Percentiles rank a stretch among this genome's conserved stretches.
Evolutionary conservation across 2,329 filamentous ascomycete genomes (phyloP).

Genomic region (Cercospora citrullina): DNA sequence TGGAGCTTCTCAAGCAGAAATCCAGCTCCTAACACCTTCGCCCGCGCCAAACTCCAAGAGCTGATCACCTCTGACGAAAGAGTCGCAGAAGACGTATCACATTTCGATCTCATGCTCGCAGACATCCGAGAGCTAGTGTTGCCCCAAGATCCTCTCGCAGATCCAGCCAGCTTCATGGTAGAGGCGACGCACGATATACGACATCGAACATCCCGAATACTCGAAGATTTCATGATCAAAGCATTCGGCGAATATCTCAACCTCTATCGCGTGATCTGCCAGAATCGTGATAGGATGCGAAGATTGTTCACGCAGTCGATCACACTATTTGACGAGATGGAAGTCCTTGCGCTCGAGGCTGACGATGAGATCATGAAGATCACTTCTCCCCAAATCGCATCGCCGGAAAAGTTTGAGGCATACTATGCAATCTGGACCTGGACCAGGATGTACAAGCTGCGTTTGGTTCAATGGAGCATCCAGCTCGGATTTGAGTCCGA

Average conservation of each 20-base stretch:
- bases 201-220: conserved; percentile 68
- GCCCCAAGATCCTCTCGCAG: conserved; percentile 68
- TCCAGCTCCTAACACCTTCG: conserved; percentile 79
- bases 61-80: conserved; percentile 69
- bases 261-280: conserved; percentile 77
- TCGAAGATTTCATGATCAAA: conserved; percentile 66
- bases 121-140: conserved; percentile 78
- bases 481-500: conserved; percentile 94
- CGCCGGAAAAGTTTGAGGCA: conserved; percentile 43
- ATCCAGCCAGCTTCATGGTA: conserved; percentile 72
- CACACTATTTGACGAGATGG: conserved; percentile 78
- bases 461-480: conserved; percentile 80
- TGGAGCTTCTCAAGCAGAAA: conserved; percentile 64
- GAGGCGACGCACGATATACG: conserved; percentile 73
- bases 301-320: conserved; percentile 84
- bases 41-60: conserved; percentile 59
- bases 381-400: not conserved
- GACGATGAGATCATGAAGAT: conserved; percentile 23
- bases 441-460: conserved; percentile 88
- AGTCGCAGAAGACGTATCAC: conserved; percentile 65
- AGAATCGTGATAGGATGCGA: conserved; percentile 88
- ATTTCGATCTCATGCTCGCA: conserved; percentile 72
- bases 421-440: conserved; percentile 76
- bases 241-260: conserved; percentile 70
- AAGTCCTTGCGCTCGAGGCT: conserved; percentile 62